Conservation (phyloP, 805 yeast genomes). For the Lachancea thermotolerans region DNA sequence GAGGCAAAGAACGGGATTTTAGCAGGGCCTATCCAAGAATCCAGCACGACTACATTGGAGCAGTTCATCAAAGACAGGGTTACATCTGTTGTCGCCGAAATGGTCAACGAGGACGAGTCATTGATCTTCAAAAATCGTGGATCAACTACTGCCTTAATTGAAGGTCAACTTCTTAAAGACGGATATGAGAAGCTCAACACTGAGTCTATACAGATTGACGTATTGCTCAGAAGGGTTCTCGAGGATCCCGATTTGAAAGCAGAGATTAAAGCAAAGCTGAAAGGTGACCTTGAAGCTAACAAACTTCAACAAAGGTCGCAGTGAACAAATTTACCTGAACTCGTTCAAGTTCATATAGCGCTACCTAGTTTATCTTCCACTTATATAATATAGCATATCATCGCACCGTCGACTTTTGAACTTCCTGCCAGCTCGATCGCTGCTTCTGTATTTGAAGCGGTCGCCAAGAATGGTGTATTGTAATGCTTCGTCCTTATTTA, state of each 20-base stretch:
- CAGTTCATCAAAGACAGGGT: slow-evolving; percentile 20
- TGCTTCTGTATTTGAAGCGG: slow-evolving; percentile 64
- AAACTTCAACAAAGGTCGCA: not conserved
- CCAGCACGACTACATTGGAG: slow-evolving; percentile 8
- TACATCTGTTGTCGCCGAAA: slow-evolving; percentile 18
- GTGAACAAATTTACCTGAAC: not conserved
- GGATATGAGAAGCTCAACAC: slow-evolving; percentile 18
- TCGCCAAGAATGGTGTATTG: slow-evolving; percentile 72
- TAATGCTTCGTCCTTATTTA: slow-evolving; percentile 35
- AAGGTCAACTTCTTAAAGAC: slow-evolving; percentile 27
- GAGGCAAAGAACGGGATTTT: slow-evolving; percentile 24
- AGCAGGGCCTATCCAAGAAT: slow-evolving; percentile 6
- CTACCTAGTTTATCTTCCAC: not conserved
- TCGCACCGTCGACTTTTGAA: slow-evolving; percentile 75
- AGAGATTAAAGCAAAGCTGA: slow-evolving; percentile 10
- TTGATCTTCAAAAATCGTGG: slow-evolving; percentile 31
- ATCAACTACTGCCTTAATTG: slow-evolving; percentile 30
- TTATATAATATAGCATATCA: slow-evolving; percentile 37
- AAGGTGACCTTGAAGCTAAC: not conserved
- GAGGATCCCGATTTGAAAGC: slow-evolving; percentile 17
- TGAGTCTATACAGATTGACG: slow-evolving; percentile 18
- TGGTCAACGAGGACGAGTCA: slow-evolving; percentile 27
- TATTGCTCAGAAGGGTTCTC: slow-evolving; percentile 14
- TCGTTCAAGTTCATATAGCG: not conserved
- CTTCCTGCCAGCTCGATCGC: slow-evolving; percentile 77